Evolutionary conservation across 306 rosid genomes (phyloP), one percentile per base, ranked within the genome.

Genomic region (Gynostemma pentaphyllum): DNA sequence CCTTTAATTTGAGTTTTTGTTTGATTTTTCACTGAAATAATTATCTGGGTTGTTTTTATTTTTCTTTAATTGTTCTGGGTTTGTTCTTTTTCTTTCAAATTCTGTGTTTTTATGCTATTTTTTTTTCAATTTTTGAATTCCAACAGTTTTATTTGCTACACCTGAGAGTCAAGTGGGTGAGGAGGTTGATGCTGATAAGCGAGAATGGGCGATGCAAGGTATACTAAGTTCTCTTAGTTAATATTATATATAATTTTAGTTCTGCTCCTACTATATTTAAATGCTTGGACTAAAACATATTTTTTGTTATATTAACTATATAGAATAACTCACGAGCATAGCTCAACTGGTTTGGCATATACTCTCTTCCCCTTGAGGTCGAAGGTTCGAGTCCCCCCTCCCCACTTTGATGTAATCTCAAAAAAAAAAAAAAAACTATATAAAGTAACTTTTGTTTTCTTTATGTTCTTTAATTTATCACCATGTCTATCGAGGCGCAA

Each of bases 201-300:
- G 62, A 67, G 97, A 91, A 67, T 87, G 89, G 83, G 86, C 87
- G 21, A 82, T 91, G 72, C 96, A 87, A 82, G 96, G 97, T 85
- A 70, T 45, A 62, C 36, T 29, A 5, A 5, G 12, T 27, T 51
- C 36, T 13, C 37, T 14, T 49, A 23, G n/a, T n/a, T n/a, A n/a
- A n/a, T n/a, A n/a, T n/a, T n/a, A n/a, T n/a, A n/a, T n/a, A n/a
- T n/a, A n/a, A n/a, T n/a, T n/a, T n/a, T n/a, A n/a, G n/a, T n/a
- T n/a, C n/a, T n/a, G n/a, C n/a, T n/a, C 13, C 6, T 8, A 22
- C 14, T 9, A 22, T 2, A 51, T 24, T 51, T 50, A 11, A 51
- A 12, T 51, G 23, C 19, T 15, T 24, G 14, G 19, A 27, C 19
- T 51, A 5, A 52, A 52, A 27, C 5, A 2, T 36, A 14, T 36